Conservation (phyloP, 768 basidiomycete species). For the Rubroboletus satanas region DNA sequence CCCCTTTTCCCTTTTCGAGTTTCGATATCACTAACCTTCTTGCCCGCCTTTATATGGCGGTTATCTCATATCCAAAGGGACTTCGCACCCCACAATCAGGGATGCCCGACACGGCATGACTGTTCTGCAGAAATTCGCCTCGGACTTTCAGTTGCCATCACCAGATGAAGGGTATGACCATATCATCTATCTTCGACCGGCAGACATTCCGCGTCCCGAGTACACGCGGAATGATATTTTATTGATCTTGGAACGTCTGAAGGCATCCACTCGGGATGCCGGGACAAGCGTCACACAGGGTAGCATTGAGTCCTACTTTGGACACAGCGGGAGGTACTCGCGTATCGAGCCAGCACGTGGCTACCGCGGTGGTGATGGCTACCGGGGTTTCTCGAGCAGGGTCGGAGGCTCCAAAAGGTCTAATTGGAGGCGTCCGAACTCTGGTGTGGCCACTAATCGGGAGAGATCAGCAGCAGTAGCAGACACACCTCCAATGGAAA, state of each 20-base stretch:
- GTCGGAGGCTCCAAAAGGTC: constrained; percentile 10
- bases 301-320: constrained; percentile 5
- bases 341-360: constrained; percentile 20
- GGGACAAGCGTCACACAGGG: constrained; percentile 6
- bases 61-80: constrained; percentile 43
- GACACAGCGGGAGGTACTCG: constrained; percentile 5
- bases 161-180: constrained; percentile 64
- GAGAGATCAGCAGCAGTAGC: constrained; percentile 11
- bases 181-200: constrained; percentile 39
- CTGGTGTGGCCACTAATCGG: constrained; percentile 10
- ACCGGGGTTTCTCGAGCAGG: constrained; percentile 18
- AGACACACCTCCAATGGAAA: constrained; percentile 18
- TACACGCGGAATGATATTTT: constrained; percentile 53
- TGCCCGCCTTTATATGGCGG: constrained; percentile 8
- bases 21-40: constrained; percentile 6
- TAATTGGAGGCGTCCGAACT: constrained; percentile 18
- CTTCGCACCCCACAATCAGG: constrained; percentile 73
- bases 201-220: constrained; percentile 37
- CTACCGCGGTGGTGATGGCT: constrained; percentile 11
- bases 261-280: constrained; percentile 23
- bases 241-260: constrained; percentile 50
- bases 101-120: constrained; percentile 52
- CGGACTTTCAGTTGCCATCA: constrained; percentile 54
- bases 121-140: constrained; percentile 62
- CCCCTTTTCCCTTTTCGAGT: background rate